Conservation (phyloP, 495 filamentous ascomycete genomes). For the Talaromyces stipitatus region DNA sequence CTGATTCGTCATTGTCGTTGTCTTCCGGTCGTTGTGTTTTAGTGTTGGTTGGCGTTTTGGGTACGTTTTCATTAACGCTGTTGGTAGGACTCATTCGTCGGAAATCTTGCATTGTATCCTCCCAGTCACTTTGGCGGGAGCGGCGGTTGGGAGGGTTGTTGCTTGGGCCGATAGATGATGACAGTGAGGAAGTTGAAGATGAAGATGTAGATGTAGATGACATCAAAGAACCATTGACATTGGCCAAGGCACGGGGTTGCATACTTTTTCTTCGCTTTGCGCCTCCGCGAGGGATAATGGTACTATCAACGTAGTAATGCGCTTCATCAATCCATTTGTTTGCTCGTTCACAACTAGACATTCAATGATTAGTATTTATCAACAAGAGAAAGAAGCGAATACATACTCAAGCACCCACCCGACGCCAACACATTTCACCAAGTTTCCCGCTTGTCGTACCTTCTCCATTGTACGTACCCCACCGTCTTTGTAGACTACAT, state of each 20-base stretch:
- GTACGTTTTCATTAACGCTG: background rate
- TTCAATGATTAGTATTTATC: conserved; percentile 19
- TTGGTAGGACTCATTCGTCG: conserved; percentile 17
- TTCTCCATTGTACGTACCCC: conserved; percentile 81
- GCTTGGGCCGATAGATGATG: background rate
- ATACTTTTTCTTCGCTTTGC: conserved; percentile 80
- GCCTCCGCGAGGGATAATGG: conserved; percentile 66
- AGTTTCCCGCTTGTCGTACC: conserved; percentile 62
- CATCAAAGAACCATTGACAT: conserved; percentile 59
- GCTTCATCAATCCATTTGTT: conserved; percentile 66
- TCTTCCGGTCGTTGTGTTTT: background rate
- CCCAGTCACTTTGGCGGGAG: conserved; percentile 20
- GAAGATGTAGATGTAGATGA: conserved; percentile 20
- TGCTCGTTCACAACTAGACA: conserved; percentile 65
- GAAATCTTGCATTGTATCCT: conserved; percentile 27
- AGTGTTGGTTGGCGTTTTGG: background rate
- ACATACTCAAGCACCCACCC: conserved; percentile 79
- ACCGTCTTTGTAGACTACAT: conserved; percentile 94
- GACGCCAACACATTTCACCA: conserved; percentile 78
- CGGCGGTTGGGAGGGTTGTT: conserved; percentile 16
- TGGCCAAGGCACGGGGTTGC: conserved; percentile 74
- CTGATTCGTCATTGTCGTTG: background rate
- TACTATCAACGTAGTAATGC: conserved; percentile 63
- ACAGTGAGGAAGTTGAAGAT: conserved; percentile 5
- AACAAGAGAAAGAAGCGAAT: background rate